These are phyloP conservation scores for Trichoderma arundinaceum DNA, from an alignment of 2,329 filamentous ascomycete species.

Conservation along the genomic window DNA sequence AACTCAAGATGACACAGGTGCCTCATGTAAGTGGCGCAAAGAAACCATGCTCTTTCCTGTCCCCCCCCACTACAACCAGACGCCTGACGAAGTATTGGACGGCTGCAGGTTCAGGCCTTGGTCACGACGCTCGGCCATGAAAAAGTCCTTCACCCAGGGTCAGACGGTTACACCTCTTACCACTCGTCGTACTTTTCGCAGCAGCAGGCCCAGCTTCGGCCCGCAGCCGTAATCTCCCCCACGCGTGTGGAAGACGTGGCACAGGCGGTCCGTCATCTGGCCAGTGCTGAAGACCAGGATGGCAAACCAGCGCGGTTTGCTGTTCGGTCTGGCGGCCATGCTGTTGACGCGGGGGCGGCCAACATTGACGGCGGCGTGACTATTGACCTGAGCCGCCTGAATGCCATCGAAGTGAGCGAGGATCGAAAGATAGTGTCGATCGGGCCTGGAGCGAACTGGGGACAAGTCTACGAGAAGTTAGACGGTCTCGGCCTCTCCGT, in stretches of 20 bases:
- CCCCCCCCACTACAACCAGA: neutral
- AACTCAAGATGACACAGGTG: neutral
- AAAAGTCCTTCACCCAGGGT: neutral
- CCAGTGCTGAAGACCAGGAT: neutral
- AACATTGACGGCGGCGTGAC: slow-evolving; percentile 43
- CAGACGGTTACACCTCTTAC: slow-evolving; percentile 12
- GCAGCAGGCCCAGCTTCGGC: slow-evolving; percentile 31
- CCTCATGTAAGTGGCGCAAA: neutral
- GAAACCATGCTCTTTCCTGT: neutral
- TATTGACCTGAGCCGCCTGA: slow-evolving; percentile 47
- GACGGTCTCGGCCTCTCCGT: slow-evolving; percentile 43
- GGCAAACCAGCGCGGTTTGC: slow-evolving; percentile 37
- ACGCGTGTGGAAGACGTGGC: slow-evolving; percentile 2
- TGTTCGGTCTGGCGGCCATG: slow-evolving; percentile 53
- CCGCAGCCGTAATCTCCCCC: slow-evolving; percentile 39
- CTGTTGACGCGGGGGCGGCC: slow-evolving; percentile 48
- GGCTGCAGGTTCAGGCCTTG: neutral
- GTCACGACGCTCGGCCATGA: neutral
- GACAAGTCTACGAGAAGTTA: slow-evolving; percentile 46
- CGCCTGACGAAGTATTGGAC: neutral
- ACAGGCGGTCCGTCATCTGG: neutral
- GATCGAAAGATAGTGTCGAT: slow-evolving; percentile 44
- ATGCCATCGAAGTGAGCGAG: slow-evolving; percentile 40
- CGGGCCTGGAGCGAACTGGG: slow-evolving; percentile 49
- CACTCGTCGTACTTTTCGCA: slow-evolving; percentile 37